Conservation (phyloP, 1,284 basidiomycete species). For the Gomphus sp. region DNA sequence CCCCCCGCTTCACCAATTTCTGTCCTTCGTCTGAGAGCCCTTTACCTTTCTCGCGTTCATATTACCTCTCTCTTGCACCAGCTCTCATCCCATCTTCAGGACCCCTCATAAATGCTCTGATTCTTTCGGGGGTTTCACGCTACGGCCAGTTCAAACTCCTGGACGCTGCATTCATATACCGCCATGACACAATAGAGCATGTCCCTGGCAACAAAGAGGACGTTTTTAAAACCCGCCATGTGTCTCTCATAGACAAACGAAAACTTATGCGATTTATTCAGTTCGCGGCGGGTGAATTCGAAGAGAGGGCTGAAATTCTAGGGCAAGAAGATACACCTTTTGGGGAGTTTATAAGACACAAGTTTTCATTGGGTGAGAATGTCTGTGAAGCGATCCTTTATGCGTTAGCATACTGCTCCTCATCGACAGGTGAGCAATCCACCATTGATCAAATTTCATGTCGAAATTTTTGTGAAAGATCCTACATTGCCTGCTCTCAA, state of each 20-base stretch:
- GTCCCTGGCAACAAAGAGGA: constrained; percentile 93
- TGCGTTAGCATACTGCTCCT: constrained; percentile 58
- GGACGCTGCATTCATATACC: constrained; percentile 62
- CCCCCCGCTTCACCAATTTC: constrained; percentile 12
- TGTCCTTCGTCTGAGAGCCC: constrained; percentile 23
- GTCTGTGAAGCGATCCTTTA: constrained; percentile 57
- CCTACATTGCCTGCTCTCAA: constrained; percentile 51
- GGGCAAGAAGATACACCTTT: constrained; percentile 51
- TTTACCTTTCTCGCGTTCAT: constrained; percentile 59
- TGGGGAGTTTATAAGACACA: constrained; percentile 46
- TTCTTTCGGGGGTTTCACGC: constrained; percentile 79
- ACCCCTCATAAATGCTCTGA: constrained; percentile 70
- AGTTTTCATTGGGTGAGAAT: constrained; percentile 53
- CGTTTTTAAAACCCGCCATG: constrained; percentile 78
- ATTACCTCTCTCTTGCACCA: constrained; percentile 80
- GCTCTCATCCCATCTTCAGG: constrained; percentile 77
- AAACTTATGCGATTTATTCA: constrained; percentile 88
- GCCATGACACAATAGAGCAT: constrained; percentile 34
- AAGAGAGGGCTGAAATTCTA: constrained; percentile 48
- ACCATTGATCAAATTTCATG: constrained; percentile 8
- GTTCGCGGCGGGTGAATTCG: constrained; percentile 72
- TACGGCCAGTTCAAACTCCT: constrained; percentile 88
- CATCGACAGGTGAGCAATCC: not conserved
- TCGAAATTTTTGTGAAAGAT: constrained; percentile 33
- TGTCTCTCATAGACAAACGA: constrained; percentile 81